Evolutionary conservation across 2,329 filamentous ascomycete genomes (phyloP), one percentile per base, ranked within the genome.

Genomic region (Penicillium sp.): DNA sequence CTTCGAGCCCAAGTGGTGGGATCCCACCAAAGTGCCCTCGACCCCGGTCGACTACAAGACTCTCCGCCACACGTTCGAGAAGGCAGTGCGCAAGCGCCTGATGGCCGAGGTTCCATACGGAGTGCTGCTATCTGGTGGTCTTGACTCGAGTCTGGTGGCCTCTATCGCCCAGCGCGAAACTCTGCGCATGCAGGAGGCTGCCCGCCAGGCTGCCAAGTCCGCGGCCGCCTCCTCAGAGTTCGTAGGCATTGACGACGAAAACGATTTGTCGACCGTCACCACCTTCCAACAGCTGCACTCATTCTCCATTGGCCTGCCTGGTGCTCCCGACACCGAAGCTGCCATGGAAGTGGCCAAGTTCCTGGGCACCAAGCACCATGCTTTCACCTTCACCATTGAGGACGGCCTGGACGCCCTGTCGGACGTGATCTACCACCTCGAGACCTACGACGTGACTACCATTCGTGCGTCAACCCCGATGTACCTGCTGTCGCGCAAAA

Each of bases 61-160:
- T 37, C 78, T 98, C 55, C 81, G 93, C 53, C 79, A 84, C 62
- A 83, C 84, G 1, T 77, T 98, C 45, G 93, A 97, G 76, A 86
- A 83, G 69, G 83, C 93, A 8, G 93, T 98, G 41, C 82, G 91
- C 62, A 98, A 98, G 75, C 84, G 93, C 53, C 77, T 98, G 65
- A 98, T 98, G 93, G 93, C 93, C 15, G 93, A 98, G 71, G 93
- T 98, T 23, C 93, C 93, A 11, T 98, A 96, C 65, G 93, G 93
- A 69, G 93, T 98, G 15, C 74, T 98, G 43, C 77, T 98, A 34
- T 98, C 93, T 36, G 93, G 93, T 60, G 93, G 93, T 57, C 78
- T 98, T 36, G 93, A 98, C 70, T 98, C 93, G 32, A 95, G 88
- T 66, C 73, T 98, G 69, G 88, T 96, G 21, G 93, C 93, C 25